Conservation (phyloP, 805 yeast species). For the Starmerella tilneyi region DNA sequence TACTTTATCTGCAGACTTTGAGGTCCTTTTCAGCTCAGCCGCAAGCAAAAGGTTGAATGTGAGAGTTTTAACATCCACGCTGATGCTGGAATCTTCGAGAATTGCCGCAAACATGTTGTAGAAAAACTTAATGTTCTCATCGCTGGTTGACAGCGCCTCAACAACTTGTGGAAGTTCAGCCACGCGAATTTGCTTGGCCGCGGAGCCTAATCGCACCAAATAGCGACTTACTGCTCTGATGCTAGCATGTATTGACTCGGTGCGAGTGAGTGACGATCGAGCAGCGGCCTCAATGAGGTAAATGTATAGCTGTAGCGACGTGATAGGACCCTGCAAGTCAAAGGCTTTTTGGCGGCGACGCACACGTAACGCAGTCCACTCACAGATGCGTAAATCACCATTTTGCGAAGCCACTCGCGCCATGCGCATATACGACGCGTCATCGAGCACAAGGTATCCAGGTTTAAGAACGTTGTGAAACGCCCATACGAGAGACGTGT, state of each 20-base stretch:
- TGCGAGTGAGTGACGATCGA: constrained; percentile 8
- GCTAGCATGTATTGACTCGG: constrained; percentile 8
- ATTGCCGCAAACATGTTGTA: constrained; percentile 17
- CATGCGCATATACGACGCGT: constrained; percentile 25
- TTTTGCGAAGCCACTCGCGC: constrained; percentile 24
- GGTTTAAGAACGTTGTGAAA: constrained; percentile 26
- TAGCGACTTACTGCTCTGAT: constrained; percentile 23
- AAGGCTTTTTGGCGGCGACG: constrained; percentile 25
- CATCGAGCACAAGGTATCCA: constrained; percentile 29
- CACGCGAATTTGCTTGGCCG: constrained; percentile 18
- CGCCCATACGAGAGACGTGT: constrained; percentile 27
- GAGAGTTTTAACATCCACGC: constrained; percentile 21
- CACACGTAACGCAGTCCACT: constrained; percentile 29
- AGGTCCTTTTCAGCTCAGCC: constrained; percentile 1
- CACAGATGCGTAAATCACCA: constrained; percentile 27
- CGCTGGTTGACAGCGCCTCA: constrained; percentile 12
- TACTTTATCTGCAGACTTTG: background rate
- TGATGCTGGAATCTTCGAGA: constrained; percentile 12
- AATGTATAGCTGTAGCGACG: constrained; percentile 15
- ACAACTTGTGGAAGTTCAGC: constrained; percentile 24
- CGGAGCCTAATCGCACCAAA: constrained; percentile 22
- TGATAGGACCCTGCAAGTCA: background rate
- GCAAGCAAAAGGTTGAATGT: constrained; percentile 24
- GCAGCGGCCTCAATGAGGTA: constrained; percentile 25
- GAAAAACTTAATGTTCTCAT: constrained; percentile 4